Percentiles rank a stretch among this genome's conserved stretches.
These are phyloP conservation scores for Arxiozyma heterogenica DNA, from an alignment of 1,139 yeast genomes.

Conservation along the genomic window DNA sequence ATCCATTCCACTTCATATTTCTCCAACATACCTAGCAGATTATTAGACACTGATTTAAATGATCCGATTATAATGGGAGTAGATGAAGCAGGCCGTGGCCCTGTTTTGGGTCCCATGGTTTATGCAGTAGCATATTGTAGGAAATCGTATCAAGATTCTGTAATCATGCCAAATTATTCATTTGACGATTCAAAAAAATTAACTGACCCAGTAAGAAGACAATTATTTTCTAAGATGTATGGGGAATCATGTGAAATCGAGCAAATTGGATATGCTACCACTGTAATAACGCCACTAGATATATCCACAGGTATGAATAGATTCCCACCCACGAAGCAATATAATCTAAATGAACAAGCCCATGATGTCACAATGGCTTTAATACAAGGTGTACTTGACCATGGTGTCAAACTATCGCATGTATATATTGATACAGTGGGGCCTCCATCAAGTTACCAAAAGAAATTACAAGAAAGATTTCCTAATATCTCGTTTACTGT, in stretches of 20 bases:
- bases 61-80: conserved; percentile 57
- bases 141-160: conserved; percentile 40
- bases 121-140: conserved; percentile 80
- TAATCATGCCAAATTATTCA: conserved; percentile 51
- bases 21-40: conserved; percentile 32
- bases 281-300: conserved; percentile 78
- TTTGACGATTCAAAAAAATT: conserved; percentile 90
- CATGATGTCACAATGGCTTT: conserved; percentile 85
- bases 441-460: conserved; percentile 78
- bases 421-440: conserved; percentile 95
- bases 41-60: conserved; percentile 26
- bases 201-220: conserved; percentile 60
- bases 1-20: conserved; percentile 31
- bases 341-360: conserved; percentile 90
- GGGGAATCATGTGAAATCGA: conserved; percentile 34
- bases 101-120: conserved; percentile 95
- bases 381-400: conserved; percentile 51
- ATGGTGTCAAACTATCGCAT: conserved; percentile 56
- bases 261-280: conserved; percentile 81
- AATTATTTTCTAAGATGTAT: conserved; percentile 53
- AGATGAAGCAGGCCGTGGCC: conserved; percentile 98
- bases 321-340: conserved; percentile 44
- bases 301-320: conserved; percentile 84
- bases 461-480: conserved; percentile 58
- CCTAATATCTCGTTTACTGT: conserved; percentile 71